Evolutionary conservation across 2,329 filamentous ascomycete species (phyloP).

Genomic region (Cladophialophora psammophila): DNA sequence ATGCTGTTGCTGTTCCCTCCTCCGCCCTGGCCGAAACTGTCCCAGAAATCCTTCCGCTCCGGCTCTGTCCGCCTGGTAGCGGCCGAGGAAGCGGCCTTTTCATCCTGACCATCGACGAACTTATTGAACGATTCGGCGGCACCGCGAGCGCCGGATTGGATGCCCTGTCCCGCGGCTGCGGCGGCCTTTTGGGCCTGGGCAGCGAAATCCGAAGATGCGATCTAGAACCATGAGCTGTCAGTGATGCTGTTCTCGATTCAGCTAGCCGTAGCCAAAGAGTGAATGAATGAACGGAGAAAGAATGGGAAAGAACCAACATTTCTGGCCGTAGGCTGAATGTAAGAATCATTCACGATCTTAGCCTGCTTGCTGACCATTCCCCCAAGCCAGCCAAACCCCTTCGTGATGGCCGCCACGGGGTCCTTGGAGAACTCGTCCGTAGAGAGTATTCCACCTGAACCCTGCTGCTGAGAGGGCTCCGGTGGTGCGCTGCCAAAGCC

Average conservation of each 20-base stretch:
- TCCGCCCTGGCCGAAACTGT: constrained; percentile 67
- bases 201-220: constrained; percentile 81
- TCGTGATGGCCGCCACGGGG: constrained; percentile 84
- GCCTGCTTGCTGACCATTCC: constrained; percentile 87
- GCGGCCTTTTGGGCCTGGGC: constrained; percentile 70
- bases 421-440: constrained; percentile 92
- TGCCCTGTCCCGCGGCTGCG: constrained; percentile 65
- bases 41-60: constrained; percentile 86
- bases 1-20: constrained; percentile 53
- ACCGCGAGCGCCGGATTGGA: constrained; percentile 70
- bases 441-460: constrained; percentile 62
- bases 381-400: constrained; percentile 94
- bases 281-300: not conserved
- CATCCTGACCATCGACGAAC: constrained; percentile 80
- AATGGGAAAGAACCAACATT: constrained; percentile 64
- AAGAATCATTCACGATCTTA: constrained; percentile 87
- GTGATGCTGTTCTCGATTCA: not conserved
- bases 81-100: constrained; percentile 43
- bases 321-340: constrained; percentile 90
- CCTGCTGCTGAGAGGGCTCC: constrained; percentile 40
- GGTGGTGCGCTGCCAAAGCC: constrained; percentile 85
- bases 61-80: constrained; percentile 59
- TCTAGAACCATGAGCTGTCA: constrained; percentile 53
- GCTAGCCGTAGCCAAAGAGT: too few species aligned
- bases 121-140: constrained; percentile 82